These are phyloP conservation scores for Geotrichum carabidarum DNA, from an alignment of 1,139 yeast species.

Conservation along the genomic window DNA sequence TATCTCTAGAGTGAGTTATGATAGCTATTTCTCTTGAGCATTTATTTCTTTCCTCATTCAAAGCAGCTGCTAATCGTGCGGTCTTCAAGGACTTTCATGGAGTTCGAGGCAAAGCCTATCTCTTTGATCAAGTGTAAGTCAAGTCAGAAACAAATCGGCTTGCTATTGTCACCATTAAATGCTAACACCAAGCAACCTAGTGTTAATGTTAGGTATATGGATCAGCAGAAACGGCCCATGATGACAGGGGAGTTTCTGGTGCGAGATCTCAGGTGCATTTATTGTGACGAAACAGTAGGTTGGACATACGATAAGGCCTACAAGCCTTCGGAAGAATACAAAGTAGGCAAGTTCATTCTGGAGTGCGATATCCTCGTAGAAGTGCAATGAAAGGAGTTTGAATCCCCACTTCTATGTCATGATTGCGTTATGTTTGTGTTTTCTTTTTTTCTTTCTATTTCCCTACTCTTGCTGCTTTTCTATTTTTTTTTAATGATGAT, in stretches of 20 bases:
- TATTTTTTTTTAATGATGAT: neutral
- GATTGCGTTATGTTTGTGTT: conserved; percentile 1
- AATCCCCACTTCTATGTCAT: neutral
- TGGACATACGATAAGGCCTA: conserved; percentile 72
- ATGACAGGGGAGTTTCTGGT: conserved; percentile 67
- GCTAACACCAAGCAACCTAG: conserved; percentile 21
- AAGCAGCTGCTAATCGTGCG: neutral
- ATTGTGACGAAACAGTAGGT: conserved; percentile 59
- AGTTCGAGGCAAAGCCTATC: conserved; percentile 40
- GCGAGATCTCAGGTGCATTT: conserved; percentile 59
- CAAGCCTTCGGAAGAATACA: conserved; percentile 54
- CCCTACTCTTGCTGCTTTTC: neutral
- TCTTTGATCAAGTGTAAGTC: conserved; percentile 39
- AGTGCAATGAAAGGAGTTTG: conserved; percentile 5
- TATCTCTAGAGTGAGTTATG: conserved; percentile 35
- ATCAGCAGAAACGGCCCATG: conserved; percentile 47
- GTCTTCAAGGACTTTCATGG: conserved; percentile 38
- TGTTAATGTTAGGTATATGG: conserved; percentile 37
- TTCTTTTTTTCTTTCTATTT: neutral
- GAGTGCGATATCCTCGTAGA: conserved; percentile 41
- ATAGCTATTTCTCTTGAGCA: neutral
- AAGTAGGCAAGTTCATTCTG: conserved; percentile 73
- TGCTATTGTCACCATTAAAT: neutral
- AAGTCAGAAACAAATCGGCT: neutral
- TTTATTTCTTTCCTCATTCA: neutral